Evolutionary conservation across 1,284 basidiomycete species (phyloP), one percentile per base, ranked within the genome.

Genomic region (Schizophyllum commune): DNA sequence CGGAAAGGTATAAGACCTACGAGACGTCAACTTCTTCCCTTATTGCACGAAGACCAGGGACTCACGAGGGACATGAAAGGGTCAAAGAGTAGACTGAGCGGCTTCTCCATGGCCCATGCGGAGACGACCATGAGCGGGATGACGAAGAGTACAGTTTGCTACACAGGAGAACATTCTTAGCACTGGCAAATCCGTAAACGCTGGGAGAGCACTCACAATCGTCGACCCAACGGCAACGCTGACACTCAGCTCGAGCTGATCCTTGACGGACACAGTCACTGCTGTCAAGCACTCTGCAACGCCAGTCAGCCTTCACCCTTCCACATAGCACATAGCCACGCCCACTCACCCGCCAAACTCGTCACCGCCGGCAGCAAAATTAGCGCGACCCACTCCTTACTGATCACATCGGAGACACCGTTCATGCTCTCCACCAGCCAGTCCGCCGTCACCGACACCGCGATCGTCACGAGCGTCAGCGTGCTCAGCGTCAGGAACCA

Each of bases 101-200:
- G 86, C 68, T 86, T 88, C 57, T 80, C 83, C 56, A 88, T 72
- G 21, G 83, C 81, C 86, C 86, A 89, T 0, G 72, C 84, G 7
- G 89, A 74, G 8, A 74, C 79, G 9, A 88, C 79, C 65, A 86
- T 86, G 66, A 89, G 83, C 71, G 91, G 91, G 66, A 94, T 84
- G 62, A 94, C 86, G 70, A 94, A 89, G 53, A 95, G 79, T 0
- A 92, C 88, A 61, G 93, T 92, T 86, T 97, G 94, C 88, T 91
- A 58, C 56, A 52, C 39, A 33, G 47, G 13, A n/a, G n/a, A n/a
- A 57, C 27, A 55, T 47, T 8, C 32, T 9, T 52, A 20, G 27
- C 4, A 15, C 32, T 52, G 34, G n/a, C n/a, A n/a, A 51, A 32
- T 6, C 58, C 34, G 22, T 52, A n/a, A 19, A 20, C 57, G 32